A percentile compares a stretch with the other conserved stretches of the same genome.
These are phyloP conservation scores for Ensete ventricosum DNA, from an alignment of 176 grass and related monocot genomes.

Conservation along the genomic window DNA sequence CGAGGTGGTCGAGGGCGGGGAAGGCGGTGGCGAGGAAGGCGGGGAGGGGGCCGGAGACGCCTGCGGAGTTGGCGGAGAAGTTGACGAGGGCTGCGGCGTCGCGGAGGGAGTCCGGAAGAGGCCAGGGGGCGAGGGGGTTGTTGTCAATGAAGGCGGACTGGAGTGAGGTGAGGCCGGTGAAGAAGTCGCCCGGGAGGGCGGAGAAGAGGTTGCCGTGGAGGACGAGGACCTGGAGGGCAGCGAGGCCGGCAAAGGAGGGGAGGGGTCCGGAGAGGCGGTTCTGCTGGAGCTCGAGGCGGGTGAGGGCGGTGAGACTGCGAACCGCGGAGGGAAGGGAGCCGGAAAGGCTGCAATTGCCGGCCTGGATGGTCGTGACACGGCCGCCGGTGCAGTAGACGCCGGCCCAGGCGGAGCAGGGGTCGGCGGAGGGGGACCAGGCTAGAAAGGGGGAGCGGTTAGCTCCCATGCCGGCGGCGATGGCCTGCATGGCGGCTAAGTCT, in stretches of 20 bases:
- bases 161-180: slow-evolving; percentile 48
- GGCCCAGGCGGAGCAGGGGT: slow-evolving; percentile 46
- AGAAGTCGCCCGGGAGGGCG: slow-evolving; percentile 44
- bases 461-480: slow-evolving; percentile 24
- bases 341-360: slow-evolving; percentile 11
- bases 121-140: slow-evolving; percentile 59
- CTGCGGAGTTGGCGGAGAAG: slow-evolving; percentile 55
- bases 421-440: slow-evolving; percentile 23
- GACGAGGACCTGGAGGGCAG: slow-evolving; percentile 36
- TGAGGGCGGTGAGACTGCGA: slow-evolving; percentile 48
- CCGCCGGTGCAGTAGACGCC: slow-evolving; percentile 36
- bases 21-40: slow-evolving; percentile 40
- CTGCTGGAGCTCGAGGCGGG: slow-evolving; percentile 44
- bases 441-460: slow-evolving; percentile 24
- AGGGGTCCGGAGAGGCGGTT: slow-evolving; percentile 48
- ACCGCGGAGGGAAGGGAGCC: slow-evolving; percentile 45
- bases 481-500: slow-evolving; percentile 46
- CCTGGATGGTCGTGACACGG: slow-evolving; percentile 51
- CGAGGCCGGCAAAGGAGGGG: slow-evolving; percentile 40
- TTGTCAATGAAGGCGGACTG: slow-evolving; percentile 29
- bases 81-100: slow-evolving; percentile 29
- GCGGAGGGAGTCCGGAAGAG: slow-evolving; percentile 25
- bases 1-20: slow-evolving; percentile 26
- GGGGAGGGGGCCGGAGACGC: slow-evolving; percentile 42
- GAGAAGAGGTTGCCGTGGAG: slow-evolving; percentile 42